Conservation (phyloP, 148 eudicot species). For the Selenicereus undatus region DNA sequence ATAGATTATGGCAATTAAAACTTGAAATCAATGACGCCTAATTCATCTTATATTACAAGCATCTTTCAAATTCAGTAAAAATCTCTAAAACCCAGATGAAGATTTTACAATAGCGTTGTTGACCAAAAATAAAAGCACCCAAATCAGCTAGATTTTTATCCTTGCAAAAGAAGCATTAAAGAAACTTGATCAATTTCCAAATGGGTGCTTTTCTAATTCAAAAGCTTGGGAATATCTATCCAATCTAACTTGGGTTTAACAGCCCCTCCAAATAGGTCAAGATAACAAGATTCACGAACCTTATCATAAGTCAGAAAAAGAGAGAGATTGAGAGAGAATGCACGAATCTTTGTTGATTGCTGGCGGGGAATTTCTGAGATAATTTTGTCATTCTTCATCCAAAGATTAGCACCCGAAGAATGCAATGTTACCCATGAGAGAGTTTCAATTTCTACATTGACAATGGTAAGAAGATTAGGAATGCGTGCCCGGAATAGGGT, state of each 20-base stretch:
- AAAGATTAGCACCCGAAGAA: not conserved
- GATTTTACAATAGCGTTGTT: not conserved
- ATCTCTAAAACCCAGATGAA: constrained; percentile 8
- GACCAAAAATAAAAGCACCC: not conserved
- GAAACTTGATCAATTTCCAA: not conserved
- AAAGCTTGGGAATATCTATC: constrained; percentile 17
- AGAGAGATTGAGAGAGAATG: constrained; percentile 5
- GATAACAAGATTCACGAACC: not conserved
- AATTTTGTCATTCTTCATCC: not conserved
- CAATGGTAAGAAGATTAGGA: not conserved
- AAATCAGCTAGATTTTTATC: not conserved
- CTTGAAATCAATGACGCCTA: not conserved
- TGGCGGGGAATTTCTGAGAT: not conserved
- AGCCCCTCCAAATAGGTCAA: constrained; percentile 17
- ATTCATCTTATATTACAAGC: not conserved
- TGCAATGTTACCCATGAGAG: not conserved
- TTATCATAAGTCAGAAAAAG: not conserved
- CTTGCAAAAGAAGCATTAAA: not conserved
- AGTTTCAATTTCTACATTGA: not conserved
- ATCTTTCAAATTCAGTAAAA: not conserved
- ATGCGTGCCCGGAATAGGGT: not conserved
- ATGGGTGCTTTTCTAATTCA: not conserved
- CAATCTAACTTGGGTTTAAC: constrained; percentile 14
- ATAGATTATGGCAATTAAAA: not conserved
- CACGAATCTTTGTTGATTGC: not conserved